Evolutionary conservation across 805 yeast genomes (phyloP).

Genomic region (Groenewaldozyma tartarivorans): DNA sequence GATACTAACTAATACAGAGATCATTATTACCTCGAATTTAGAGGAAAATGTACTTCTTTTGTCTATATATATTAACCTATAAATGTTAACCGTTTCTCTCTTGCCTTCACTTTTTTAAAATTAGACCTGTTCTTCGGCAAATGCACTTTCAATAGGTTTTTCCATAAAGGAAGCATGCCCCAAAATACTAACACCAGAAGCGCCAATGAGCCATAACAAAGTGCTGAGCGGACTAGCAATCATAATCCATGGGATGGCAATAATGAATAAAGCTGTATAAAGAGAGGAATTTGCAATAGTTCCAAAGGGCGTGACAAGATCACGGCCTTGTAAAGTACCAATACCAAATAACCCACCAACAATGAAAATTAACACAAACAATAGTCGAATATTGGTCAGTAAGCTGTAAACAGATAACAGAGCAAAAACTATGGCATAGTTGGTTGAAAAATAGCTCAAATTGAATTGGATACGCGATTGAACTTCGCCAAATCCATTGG

Average conservation of each 20-base stretch:
- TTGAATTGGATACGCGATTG: slow-evolving; percentile 86
- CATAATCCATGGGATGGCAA: slow-evolving; percentile 74
- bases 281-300: slow-evolving; percentile 67
- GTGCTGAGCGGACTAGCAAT: slow-evolving; percentile 86
- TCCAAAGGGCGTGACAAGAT: slow-evolving; percentile 60
- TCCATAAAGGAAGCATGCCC: slow-evolving; percentile 88
- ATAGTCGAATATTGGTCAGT: slow-evolving; percentile 71
- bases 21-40: neutral
- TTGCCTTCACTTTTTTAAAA: no score
- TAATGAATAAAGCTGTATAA: slow-evolving; percentile 69
- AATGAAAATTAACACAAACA: slow-evolving; percentile 70
- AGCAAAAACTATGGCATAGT: slow-evolving; percentile 67
- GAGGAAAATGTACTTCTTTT: neutral
- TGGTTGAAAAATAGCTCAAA: slow-evolving; percentile 76
- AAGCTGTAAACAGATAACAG: slow-evolving; percentile 74
- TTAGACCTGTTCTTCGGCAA: slow-evolving; percentile 58
- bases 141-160: slow-evolving; percentile 91
- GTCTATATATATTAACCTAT: neutral
- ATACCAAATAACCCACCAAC: slow-evolving; percentile 72
- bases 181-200: slow-evolving; percentile 66
- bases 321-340: slow-evolving; percentile 70
- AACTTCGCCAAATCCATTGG: slow-evolving; percentile 77
- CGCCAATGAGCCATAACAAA: slow-evolving; percentile 84
- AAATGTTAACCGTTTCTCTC: neutral
- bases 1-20: no score